A percentile compares a stretch with the other conserved stretches of the same genome.
Evolutionary conservation across 73 alveolate genomes (phyloP).

Genomic region (Tetrahymena thermophila): DNA sequence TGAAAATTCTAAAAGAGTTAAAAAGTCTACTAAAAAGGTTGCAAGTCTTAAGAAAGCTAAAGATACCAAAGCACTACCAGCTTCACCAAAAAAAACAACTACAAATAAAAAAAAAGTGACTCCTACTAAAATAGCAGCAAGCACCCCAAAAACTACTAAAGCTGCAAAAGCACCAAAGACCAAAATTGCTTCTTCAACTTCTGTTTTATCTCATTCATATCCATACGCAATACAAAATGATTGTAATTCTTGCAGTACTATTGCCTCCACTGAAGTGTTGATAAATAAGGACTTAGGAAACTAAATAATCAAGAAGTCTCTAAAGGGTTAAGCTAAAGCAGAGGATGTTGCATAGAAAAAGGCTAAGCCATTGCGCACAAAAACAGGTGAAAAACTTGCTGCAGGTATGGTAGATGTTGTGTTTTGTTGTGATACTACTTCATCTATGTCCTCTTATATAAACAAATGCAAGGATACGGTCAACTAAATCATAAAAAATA

Average conservation of each 20-base stretch:
- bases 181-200: not conserved
- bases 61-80: not conserved
- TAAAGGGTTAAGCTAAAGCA: not conserved
- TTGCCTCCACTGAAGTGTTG: not conserved
- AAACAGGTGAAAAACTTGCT: not conserved
- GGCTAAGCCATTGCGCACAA: not conserved
- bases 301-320: not conserved
- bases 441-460: constrained; percentile 60
- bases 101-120: not conserved
- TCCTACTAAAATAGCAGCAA: not conserved
- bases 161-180: not conserved
- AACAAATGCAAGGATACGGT: constrained; percentile 55
- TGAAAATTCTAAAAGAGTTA: not conserved
- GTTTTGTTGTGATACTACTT: constrained; percentile 70
- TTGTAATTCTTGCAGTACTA: not conserved
- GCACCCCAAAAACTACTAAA: not conserved
- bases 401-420: constrained; percentile 52
- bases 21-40: not conserved
- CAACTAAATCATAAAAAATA: constrained; percentile 36
- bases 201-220: not conserved
- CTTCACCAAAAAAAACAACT: not conserved
- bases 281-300: not conserved
- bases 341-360: not conserved
- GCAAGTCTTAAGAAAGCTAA: not conserved
- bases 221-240: not conserved